Evolutionary conservation across 2,329 filamentous ascomycete genomes (phyloP).

Genomic region (Neoarthrinium moseri): DNA sequence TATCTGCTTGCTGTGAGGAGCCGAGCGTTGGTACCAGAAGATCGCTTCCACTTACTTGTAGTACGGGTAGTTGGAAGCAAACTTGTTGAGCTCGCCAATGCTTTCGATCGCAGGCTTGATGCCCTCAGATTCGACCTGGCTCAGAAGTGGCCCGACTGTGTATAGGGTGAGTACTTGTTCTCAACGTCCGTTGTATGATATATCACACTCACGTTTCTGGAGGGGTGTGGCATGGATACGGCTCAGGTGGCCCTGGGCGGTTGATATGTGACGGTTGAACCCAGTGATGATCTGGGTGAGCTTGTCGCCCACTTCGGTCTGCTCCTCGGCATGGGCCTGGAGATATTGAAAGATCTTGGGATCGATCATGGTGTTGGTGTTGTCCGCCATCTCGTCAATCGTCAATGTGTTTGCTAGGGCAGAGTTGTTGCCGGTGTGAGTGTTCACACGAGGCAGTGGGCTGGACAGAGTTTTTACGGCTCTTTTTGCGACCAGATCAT

Average conservation of each 20-base stretch:
- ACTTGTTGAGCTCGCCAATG: conserved; percentile 65
- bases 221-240: conserved; percentile 85
- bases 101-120: conserved; percentile 72
- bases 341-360: conserved; percentile 83
- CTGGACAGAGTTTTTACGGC: neutral
- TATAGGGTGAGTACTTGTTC: neutral
- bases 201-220: conserved; percentile 44
- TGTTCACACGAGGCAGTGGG: neutral
- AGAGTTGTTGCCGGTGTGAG: too few species aligned
- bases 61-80: conserved; percentile 86
- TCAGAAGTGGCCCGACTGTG: conserved; percentile 66
- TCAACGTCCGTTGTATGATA: neutral
- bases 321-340: conserved; percentile 87
- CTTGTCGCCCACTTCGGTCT: conserved; percentile 77
- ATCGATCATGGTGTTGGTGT: conserved; percentile 60
- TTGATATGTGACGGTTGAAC: conserved; percentile 80
- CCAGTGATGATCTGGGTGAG: conserved; percentile 78
- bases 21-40: neutral
- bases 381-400: conserved; percentile 21
- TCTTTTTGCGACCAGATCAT: too few species aligned
- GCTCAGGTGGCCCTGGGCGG: conserved; percentile 79
- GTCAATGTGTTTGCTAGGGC: too few species aligned
- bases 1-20: conserved; percentile 45
- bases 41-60: conserved; percentile 67
- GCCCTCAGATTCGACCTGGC: conserved; percentile 64